A percentile compares a stretch with the other conserved stretches of the same genome.
phyloP scores from a whole-genome alignment of 2,329 filamentous ascomycete species.

The Ophiocordyceps camponoti-leonardi region DNA sequence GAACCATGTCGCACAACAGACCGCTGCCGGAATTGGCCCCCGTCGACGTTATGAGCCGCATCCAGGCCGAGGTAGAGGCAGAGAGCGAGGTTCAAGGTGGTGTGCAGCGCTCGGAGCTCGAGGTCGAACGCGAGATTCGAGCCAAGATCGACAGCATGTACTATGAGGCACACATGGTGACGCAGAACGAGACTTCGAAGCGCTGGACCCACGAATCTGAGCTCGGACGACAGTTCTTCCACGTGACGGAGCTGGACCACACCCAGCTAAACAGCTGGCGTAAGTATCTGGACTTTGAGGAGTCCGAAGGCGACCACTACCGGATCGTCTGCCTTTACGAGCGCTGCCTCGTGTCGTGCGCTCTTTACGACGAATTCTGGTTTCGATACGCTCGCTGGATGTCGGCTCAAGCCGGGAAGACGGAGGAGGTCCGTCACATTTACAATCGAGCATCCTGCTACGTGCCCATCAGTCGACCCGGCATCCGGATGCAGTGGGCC shows the following conservation, averaged over 20 bases:
- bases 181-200: slow-evolving; percentile 76
- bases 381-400: slow-evolving; percentile 95
- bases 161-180: slow-evolving; percentile 63
- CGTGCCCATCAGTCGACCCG: slow-evolving; percentile 71
- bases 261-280: slow-evolving; percentile 78
- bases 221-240: slow-evolving; percentile 92
- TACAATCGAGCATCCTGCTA: slow-evolving; percentile 82
- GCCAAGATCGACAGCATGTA: slow-evolving; percentile 65
- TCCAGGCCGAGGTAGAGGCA: slow-evolving; percentile 54
- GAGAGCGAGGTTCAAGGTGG: slow-evolving; percentile 37
- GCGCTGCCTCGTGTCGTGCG: slow-evolving; percentile 79
- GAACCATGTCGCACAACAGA: slow-evolving; percentile 53
- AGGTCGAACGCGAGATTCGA: slow-evolving; percentile 71
- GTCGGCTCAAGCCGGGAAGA: slow-evolving; percentile 59
- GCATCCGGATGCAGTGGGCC: slow-evolving; percentile 76
- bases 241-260: slow-evolving; percentile 83
- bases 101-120: slow-evolving; percentile 48
- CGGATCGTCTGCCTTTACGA: slow-evolving; percentile 79
- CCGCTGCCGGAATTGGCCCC: slow-evolving; percentile 59
- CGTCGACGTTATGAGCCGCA: slow-evolving; percentile 46
- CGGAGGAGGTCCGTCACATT: slow-evolving; percentile 81
- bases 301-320: slow-evolving; percentile 59
- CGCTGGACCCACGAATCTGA: slow-evolving; percentile 91
- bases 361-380: slow-evolving; percentile 97
- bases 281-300: slow-evolving; percentile 93